A percentile compares a stretch with the other conserved stretches of the same genome.
phyloP scores from a whole-genome alignment of 1,139 yeast species.

The Blastobotrys apis region DNA sequence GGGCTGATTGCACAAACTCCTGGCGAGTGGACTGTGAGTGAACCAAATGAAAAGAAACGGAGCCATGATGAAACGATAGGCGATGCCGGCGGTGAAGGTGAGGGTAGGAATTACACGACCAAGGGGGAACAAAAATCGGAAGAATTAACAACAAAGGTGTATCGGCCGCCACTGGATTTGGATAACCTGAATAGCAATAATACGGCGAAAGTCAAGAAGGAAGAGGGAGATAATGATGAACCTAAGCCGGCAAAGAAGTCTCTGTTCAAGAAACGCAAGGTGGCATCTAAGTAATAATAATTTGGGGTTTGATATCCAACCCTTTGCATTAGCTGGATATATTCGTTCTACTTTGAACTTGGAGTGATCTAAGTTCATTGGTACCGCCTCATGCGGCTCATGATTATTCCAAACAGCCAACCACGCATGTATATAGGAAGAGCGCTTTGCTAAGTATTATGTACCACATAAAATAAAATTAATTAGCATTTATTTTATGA shows the following conservation, averaged over 20 bases:
- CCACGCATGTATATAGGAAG: no score
- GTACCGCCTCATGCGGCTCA: no score
- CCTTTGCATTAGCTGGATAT: no score
- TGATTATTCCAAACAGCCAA: no score
- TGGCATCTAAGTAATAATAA: conserved; percentile 4
- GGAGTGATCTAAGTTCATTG: no score
- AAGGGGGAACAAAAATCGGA: background rate
- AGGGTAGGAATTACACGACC: no score
- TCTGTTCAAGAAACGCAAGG: conserved; percentile 26
- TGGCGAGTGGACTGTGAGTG: conserved; percentile 5
- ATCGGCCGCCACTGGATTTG: conserved; percentile 2
- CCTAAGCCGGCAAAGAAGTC: conserved; percentile 13
- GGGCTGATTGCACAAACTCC: conserved; percentile 5
- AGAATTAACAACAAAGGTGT: background rate
- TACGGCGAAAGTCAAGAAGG: no score
- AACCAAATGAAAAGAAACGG: conserved; percentile 10
- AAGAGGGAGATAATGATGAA: conserved; percentile 10
- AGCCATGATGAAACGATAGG: background rate
- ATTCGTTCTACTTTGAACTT: no score
- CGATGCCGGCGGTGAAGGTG: background rate
- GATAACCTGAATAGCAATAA: conserved; percentile 1
- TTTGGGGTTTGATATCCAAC: no score
- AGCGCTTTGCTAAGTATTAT: no score
- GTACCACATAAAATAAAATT: no score
- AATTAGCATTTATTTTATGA: no score